These are phyloP conservation scores for Bonia amplexicaulis DNA, from an alignment of 176 grass and related monocot species.

Conservation along the genomic window DNA sequence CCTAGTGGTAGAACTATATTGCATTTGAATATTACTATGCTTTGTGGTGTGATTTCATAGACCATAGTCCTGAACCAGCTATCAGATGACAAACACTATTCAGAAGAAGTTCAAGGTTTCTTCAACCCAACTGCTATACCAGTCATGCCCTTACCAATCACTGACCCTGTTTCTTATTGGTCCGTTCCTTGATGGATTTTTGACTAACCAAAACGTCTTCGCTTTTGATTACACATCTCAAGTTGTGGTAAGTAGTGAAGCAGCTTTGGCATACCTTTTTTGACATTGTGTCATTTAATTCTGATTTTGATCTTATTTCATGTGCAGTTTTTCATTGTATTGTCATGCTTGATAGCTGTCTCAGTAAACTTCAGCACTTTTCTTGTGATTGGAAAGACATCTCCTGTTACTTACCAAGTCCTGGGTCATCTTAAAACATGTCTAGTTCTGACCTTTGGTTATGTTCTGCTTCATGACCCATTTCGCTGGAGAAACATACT, in stretches of 20 bases:
- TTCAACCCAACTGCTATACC: conserved; percentile 92
- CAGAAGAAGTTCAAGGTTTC: conserved; percentile 99
- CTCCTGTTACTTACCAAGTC: conserved; percentile 89
- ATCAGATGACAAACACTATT: conserved; percentile 99
- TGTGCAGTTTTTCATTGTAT: conserved; percentile 74
- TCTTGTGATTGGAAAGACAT: conserved; percentile 88
- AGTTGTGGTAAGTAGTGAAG: conserved; percentile 76
- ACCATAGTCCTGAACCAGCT: conserved; percentile 28
- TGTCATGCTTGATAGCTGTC: conserved; percentile 84
- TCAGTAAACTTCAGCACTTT: conserved; percentile 95
- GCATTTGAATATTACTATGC: conserved; percentile 14
- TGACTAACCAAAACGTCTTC: conserved; percentile 93
- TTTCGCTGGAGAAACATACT: conserved; percentile 96
- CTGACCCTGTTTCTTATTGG: conserved; percentile 78
- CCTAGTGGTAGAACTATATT: not conserved
- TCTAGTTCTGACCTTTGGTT: conserved; percentile 80
- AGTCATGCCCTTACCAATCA: conserved; percentile 96
- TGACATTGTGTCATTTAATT: conserved; percentile 2
- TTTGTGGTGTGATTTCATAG: conserved; percentile 1
- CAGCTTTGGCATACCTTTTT: not conserved
- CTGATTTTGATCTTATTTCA: conserved; percentile 22
- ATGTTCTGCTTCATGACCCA: conserved; percentile 81
- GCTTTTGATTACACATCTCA: conserved; percentile 86
- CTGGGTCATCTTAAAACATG: conserved; percentile 94
- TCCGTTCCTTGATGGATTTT: conserved; percentile 96